A percentile compares a stretch with the other conserved stretches of the same genome.
These are phyloP conservation scores for Candida maesae DNA, from an alignment of 805 yeast species.

Conservation along the genomic window DNA sequence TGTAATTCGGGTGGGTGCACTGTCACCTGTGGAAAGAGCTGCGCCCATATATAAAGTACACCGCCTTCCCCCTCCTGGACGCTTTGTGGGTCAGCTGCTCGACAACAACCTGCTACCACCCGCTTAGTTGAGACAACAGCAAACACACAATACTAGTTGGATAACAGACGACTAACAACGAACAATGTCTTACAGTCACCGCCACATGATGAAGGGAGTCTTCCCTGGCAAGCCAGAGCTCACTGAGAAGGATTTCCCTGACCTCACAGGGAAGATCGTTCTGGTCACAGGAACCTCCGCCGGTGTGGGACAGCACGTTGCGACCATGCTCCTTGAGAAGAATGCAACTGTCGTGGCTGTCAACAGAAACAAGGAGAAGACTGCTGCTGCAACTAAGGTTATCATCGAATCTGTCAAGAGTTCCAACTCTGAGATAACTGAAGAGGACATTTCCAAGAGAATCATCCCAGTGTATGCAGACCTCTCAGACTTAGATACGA, in stretches of 20 bases:
- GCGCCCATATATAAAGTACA: no score
- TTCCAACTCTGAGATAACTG: conserved; percentile 8
- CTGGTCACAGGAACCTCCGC: conserved; percentile 33
- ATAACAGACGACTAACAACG: no score
- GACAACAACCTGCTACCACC: no score
- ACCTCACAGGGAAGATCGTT: conserved; percentile 5
- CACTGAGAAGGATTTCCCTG: conserved; percentile 20
- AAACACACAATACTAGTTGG: no score
- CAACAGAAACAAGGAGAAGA: conserved; percentile 34
- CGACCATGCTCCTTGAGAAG: conserved; percentile 29
- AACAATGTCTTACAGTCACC: no score
- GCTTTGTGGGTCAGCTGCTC: no score
- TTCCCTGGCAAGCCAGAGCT: conserved; percentile 4
- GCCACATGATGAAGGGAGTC: neutral
- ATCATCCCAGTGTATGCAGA: conserved; percentile 29
- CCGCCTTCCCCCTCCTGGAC: no score
- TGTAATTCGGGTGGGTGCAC: no score
- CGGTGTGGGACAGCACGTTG: conserved; percentile 34
- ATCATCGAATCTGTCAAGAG: conserved; percentile 25
- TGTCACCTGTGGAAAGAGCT: no score
- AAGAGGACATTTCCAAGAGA: conserved; percentile 17
- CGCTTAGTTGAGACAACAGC: no score
- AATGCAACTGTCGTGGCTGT: conserved; percentile 36
- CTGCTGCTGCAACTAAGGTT: conserved; percentile 27
- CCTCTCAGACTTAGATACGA: conserved; percentile 38